Base-by-base conservation (phyloP, 2,329 filamentous ascomycete species). In the Pestalotiopsis sp. region DNA sequence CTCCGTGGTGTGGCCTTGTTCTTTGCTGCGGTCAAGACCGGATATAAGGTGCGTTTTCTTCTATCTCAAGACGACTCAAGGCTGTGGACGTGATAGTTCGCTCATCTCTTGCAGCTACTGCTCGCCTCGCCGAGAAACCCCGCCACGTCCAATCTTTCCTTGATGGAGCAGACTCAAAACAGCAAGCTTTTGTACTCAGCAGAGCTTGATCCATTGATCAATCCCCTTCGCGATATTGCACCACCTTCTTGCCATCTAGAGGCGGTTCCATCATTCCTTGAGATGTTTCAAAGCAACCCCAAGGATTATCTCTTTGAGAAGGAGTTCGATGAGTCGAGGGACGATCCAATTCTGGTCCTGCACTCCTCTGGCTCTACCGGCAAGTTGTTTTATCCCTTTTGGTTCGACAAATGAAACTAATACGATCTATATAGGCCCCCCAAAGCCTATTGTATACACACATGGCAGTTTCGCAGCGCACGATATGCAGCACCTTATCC, bases 21-120 rank as follows among this genome's bases (percentile, higher is more conserved):
- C 12, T 68, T 78, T 20, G 80, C 79, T 2, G 77, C 74, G 11
- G 77, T 81, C 27, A 81, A 81, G 69, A 77, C 75, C 52, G 80
- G 80, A 3, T 80, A 81, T 45, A 80, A 79, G 59, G 78, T 74
- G 12, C 4, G 14, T 23, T 14, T 20, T 17, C 12, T 20, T 11
- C 52, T 39, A 13, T 27, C n/a, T 55, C 25, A 23, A 36, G 11
- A 23, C 63, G 13, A 45, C 31, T 31, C 31, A 7, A 31, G 31
- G 6, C 31, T 31, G 14, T 13, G 39, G 39, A 17, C 12, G 12
- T 45, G 39, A 17, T 13, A 45, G 13, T 17, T 45, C 14, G 39
- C 65, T 39, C 25, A 57, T 14, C 20, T 20, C 3, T 25, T 13
- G 27, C 66, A 75, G 73, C 52, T 73, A 36, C 61, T 76, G 2